These are phyloP conservation scores for Hypomontagnella monticulosa DNA, from an alignment of 495 filamentous ascomycete genomes.

Conservation along the genomic window DNA sequence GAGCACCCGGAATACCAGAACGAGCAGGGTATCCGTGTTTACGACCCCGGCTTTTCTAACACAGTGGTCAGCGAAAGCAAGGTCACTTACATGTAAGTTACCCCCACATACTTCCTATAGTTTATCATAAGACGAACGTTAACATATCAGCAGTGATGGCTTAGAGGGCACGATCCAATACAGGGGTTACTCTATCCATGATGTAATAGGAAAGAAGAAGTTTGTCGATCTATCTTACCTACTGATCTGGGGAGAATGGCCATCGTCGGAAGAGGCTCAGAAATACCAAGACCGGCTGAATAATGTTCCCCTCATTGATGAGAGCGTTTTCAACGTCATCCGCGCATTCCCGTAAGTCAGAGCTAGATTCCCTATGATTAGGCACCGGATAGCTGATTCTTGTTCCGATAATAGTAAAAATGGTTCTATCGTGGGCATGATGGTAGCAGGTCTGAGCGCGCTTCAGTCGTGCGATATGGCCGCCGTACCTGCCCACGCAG, in stretches of 20 bases:
- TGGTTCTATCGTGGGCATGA: slow-evolving; percentile 33
- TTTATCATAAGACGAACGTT: neutral
- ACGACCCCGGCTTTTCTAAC: too few species aligned
- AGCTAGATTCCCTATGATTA: neutral
- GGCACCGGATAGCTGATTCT: too few species aligned
- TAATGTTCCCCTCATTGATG: slow-evolving; percentile 20
- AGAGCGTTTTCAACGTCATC: slow-evolving; percentile 43
- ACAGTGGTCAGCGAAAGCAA: too few species aligned
- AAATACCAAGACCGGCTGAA: slow-evolving; percentile 6
- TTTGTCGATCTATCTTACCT: slow-evolving; percentile 52
- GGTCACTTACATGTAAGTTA: too few species aligned
- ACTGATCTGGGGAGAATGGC: slow-evolving; percentile 52
- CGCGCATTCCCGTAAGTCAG: slow-evolving; percentile 37
- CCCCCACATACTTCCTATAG: too few species aligned
- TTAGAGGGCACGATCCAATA: slow-evolving; percentile 32
- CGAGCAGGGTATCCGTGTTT: too few species aligned
- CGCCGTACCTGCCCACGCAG: slow-evolving; percentile 44
- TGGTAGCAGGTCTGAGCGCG: slow-evolving; percentile 36
- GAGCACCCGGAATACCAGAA: too few species aligned
- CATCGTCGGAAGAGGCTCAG: slow-evolving; percentile 29
- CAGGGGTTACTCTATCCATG: slow-evolving; percentile 48
- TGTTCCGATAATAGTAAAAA: neutral
- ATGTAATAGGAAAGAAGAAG: slow-evolving; percentile 44
- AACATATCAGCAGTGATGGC: slow-evolving; percentile 23
- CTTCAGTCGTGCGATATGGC: slow-evolving; percentile 17